Conservation (phyloP, 345 rosid species). For the Nephelium lappaceum region DNA sequence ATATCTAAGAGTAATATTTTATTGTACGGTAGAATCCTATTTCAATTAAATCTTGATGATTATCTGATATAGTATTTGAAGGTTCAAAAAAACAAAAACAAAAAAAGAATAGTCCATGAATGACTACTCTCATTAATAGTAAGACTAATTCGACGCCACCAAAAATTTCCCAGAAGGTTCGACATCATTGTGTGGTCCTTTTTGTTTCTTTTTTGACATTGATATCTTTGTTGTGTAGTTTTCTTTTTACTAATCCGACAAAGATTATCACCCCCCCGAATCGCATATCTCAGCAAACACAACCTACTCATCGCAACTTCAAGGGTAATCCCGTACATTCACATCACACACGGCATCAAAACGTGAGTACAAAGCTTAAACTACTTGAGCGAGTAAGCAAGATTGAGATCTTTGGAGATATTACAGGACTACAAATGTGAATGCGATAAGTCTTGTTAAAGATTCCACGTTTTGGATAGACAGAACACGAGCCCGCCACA, state of each 20-base stretch:
- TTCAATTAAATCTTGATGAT: too few relatives aligned
- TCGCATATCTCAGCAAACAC: not conserved
- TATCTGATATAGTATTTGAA: too few relatives aligned
- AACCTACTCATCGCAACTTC: not conserved
- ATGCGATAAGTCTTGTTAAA: slow-evolving; percentile 3
- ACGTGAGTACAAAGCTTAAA: not conserved
- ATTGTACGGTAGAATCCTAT: too few relatives aligned
- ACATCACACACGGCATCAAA: rapidly evolving
- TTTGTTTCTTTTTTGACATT: too few relatives aligned
- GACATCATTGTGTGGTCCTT: too few relatives aligned
- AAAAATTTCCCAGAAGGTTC: too few relatives aligned
- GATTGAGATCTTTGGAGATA: not conserved
- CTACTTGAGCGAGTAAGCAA: not conserved
- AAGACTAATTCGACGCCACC: too few relatives aligned
- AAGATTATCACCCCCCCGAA: not conserved
- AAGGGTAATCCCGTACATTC: not conserved
- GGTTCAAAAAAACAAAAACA: too few relatives aligned
- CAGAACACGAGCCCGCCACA: slow-evolving; percentile 73
- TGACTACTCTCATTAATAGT: too few relatives aligned
- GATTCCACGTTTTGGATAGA: slow-evolving; percentile 27
- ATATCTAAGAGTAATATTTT: too few relatives aligned
- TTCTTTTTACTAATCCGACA: not conserved
- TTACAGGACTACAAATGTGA: not conserved
- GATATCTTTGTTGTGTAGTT: not conserved
- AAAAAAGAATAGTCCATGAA: too few relatives aligned